Evolutionary conservation across 148 eudicot genomes (phyloP), one percentile per base, ranked within the genome.

Genomic region (Chenopodium album): DNA sequence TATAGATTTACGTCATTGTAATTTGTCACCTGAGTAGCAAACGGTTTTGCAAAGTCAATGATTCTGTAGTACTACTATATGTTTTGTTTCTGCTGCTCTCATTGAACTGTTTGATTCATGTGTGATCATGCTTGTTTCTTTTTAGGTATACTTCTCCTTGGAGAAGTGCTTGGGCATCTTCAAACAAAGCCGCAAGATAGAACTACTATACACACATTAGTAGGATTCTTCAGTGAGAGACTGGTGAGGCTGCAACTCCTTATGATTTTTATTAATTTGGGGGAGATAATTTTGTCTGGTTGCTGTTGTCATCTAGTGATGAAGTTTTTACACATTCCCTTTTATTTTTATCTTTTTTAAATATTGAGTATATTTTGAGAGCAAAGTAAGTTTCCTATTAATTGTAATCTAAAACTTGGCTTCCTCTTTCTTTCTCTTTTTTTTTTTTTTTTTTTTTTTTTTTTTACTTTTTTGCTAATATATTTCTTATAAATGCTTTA

Each of bases 61-160:
- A 77, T 22, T 62, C 19, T 76, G 28, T 9, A 60, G 12, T 23
- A 13, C 23, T 13, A 20, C 26, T 46, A 16, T 67, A 67, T 28
- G 73, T 67, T 28, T 17, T 50, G 26, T 69, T 67, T 22, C 9
- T 67, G 5, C 70, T 44, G 13, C 41, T 11, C 17, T 10, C 20
- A 14, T 78, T 23, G 54, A 52, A 34, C 54, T 66, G 32, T 66
- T 66, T 50, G 16, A 78, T 72, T 23, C 23, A 46, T 16, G 22
- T 28, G 20, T 74, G n/a, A 22, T 52, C 7, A 50, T 44, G 19
- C 22, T 31, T 72, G 47, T 63, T 48, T 59, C 13, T 66, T 78
- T 47, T 29, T 88, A 95, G 99, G 98, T 65, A 86, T 88, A 77
- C 98, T 95, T 76, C 90, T 95, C 78, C 91, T 95, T 71, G 98